Evolutionary conservation across 1,284 basidiomycete species (phyloP), one percentile per base, ranked within the genome.

Genomic region (Ceratobasidium sp.): DNA sequence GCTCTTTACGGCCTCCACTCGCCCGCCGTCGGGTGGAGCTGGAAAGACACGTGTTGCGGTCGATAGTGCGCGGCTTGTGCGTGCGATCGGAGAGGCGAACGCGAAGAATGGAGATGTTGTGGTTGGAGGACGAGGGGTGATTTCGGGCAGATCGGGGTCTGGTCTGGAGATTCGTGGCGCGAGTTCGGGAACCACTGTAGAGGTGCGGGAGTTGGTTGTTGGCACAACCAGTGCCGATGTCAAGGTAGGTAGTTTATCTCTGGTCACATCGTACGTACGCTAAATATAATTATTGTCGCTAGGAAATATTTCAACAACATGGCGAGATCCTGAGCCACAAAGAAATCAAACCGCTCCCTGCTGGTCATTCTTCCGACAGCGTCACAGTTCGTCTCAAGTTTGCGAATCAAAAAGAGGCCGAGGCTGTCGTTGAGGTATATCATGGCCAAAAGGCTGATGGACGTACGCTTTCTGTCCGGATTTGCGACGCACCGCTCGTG

Each of bases 191-290:
- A 74, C 75, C 22, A 72, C 74, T 24, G 48, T 76, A 56, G 75
- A 76, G 51, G 69, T 76, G 39, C 64, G 54, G n/a, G 73, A 76
- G 39, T 41, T 76, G 34, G 73, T 76, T 46, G 59, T 41, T 24
- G 75, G 75, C 24, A 76, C 75, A 16, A 74, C 73, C 9, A 63
- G 73, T 39, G 75, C 74, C 16, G 75, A 76, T 54, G 75, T 76
- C 49, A 76, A 76, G 51, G 75, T 76, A 31, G 27, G 71, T 49
- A 24, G 16, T 37, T 31, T 48, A 13, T 8, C 31, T 24, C 6
- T 1, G 19, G 13, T 53, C 31, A 16, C 11, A 13, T 13, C 4
- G 22, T 63, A 53, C 59, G 9, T 11, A 9, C 1, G 59, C 39
- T 63, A n/a, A 62, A 34, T 9, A 14, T 16, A 19, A 22, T 24